A percentile compares a stretch with the other conserved stretches of the same genome.
These are phyloP conservation scores for Fraxinus angustifolia DNA, from an alignment of 305 asterid species.

Conservation along the genomic window DNA sequence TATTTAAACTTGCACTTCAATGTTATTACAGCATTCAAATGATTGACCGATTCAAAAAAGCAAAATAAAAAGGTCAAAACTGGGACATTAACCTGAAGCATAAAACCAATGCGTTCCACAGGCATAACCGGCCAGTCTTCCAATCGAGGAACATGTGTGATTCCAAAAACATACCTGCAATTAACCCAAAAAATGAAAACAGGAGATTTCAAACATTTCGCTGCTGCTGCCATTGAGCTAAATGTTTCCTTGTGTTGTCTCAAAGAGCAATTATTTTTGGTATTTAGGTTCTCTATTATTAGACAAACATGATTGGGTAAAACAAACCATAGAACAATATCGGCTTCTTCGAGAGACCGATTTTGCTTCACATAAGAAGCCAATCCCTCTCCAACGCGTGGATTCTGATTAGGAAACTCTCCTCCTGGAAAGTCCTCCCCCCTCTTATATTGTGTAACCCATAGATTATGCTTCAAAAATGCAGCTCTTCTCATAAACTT, in stretches of 20 bases:
- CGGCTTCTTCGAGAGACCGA: slow-evolving; percentile 79
- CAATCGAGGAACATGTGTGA: slow-evolving; percentile 88
- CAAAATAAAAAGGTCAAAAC: background rate
- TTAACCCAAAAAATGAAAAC: background rate
- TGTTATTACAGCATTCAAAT: background rate
- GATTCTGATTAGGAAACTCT: slow-evolving; percentile 96
- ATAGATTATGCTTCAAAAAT: slow-evolving; percentile 84
- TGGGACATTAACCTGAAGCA: slow-evolving; percentile 63
- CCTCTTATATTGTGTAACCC: slow-evolving; percentile 85
- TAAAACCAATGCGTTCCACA: slow-evolving; percentile 80
- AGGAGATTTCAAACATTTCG: background rate
- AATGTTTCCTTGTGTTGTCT: background rate
- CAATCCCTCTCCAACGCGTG: slow-evolving; percentile 94
- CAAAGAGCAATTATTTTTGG: background rate
- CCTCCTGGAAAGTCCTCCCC: slow-evolving; percentile 97
- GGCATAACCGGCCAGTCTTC: slow-evolving; percentile 99
- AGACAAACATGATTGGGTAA: background rate
- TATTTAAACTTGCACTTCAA: background rate
- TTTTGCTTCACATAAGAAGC: slow-evolving; percentile 87
- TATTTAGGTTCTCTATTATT: background rate
- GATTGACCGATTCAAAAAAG: background rate
- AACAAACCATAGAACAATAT: slow-evolving; percentile 77
- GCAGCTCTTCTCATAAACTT: slow-evolving; percentile 91
- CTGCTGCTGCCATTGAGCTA: background rate
- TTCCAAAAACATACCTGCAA: slow-evolving; percentile 84